phyloP scores from a whole-genome alignment of 1,139 yeast genomes.

The Candida pseudoviswanathii region DNA sequence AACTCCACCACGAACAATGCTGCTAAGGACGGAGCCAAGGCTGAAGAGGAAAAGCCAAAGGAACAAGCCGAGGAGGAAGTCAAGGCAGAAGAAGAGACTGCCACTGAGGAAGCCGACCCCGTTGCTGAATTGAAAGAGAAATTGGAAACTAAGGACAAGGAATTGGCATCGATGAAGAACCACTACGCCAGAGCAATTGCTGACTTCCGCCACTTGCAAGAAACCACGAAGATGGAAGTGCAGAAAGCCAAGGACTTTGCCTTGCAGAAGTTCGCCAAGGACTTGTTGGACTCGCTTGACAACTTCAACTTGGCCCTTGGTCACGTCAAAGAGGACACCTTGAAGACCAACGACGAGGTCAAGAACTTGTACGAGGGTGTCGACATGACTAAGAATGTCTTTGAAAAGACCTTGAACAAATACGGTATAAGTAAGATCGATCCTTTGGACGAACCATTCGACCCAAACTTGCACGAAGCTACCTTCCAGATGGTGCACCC shows the following conservation, averaged over 20 bases:
- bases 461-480: slow-evolving; percentile 93
- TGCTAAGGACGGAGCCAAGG: slow-evolving; percentile 12
- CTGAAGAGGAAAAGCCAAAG: slow-evolving; percentile 8
- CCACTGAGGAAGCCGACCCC: slow-evolving; percentile 24
- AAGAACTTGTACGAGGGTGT: slow-evolving; percentile 86
- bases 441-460: slow-evolving; percentile 84
- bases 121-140: slow-evolving; percentile 54
- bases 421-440: slow-evolving; percentile 83
- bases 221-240: slow-evolving; percentile 83
- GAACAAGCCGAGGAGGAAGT: slow-evolving; percentile 8
- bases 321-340: slow-evolving; percentile 71
- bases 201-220: slow-evolving; percentile 92
- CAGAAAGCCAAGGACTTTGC: slow-evolving; percentile 91
- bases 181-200: slow-evolving; percentile 83
- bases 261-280: slow-evolving; percentile 89
- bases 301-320: slow-evolving; percentile 86
- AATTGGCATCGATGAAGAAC: slow-evolving; percentile 79
- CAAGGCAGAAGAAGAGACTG: slow-evolving; percentile 16
- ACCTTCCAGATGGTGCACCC: slow-evolving; percentile 87
- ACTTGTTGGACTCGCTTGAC: slow-evolving; percentile 85
- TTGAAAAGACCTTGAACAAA: slow-evolving; percentile 78
- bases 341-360: slow-evolving; percentile 62
- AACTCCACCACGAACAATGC: slow-evolving; percentile 24
- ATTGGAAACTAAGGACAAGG: slow-evolving; percentile 71
- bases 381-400: slow-evolving; percentile 83